phyloP scores from a whole-genome alignment of 192 early-diverging fungal genomes.

The Coemansia sp. region DNA sequence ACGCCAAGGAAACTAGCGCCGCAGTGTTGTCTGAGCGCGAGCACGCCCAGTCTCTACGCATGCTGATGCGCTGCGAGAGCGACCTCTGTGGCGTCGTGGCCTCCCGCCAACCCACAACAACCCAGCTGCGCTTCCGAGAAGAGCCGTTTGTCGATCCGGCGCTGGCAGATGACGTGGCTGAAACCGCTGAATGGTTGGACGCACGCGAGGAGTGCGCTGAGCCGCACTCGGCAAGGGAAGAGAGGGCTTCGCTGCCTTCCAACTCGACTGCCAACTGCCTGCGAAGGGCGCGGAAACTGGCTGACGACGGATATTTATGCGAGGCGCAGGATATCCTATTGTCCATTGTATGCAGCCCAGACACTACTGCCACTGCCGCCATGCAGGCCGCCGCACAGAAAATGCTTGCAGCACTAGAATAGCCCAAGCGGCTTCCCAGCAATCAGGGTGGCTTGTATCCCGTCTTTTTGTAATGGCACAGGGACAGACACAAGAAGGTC shows the following conservation, averaged over 20 bases:
- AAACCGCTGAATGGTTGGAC: slow-evolving; percentile 11
- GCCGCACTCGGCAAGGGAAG: not conserved
- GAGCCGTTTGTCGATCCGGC: not conserved
- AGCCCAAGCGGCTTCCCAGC: not conserved
- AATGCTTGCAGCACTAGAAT: not conserved
- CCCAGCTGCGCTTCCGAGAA: not conserved
- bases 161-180: not conserved
- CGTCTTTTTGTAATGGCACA: no score
- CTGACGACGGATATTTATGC: slow-evolving; percentile 8
- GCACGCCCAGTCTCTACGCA: slow-evolving; percentile 4
- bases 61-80: slow-evolving; percentile 1
- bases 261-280: slow-evolving; percentile 2
- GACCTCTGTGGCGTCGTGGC: slow-evolving; percentile 12
- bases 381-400: not conserved
- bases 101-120: no score
- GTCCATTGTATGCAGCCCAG: slow-evolving; percentile 3
- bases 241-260: not conserved
- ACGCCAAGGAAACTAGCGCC: not conserved
- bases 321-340: slow-evolving; percentile 17
- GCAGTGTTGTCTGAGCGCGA: slow-evolving; percentile 17
- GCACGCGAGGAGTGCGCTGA: not conserved
- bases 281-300: slow-evolving; percentile 6
- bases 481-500: no score
- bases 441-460: no score
- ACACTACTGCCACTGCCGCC: not conserved